Base-by-base conservation (phyloP, 768 basidiomycete genomes). In the Termitomyces bulborhizus region DNA sequence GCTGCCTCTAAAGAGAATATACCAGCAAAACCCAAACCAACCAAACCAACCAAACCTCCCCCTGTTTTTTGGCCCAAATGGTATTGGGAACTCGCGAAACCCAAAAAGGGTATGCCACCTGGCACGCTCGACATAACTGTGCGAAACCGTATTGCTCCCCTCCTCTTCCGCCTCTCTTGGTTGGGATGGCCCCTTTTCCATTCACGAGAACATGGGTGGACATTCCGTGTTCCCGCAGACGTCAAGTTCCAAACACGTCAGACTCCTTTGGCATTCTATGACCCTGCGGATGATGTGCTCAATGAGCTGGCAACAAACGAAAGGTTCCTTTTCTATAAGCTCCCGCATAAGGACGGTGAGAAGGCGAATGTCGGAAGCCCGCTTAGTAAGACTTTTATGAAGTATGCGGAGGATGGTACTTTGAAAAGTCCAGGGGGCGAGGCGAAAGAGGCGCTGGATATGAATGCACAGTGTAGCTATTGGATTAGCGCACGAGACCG, bases 331-430 rank as follows among this genome's bases (percentile, higher is more conserved):
- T 99, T 93, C 71, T 90, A 91, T 77, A 94, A 97, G 69, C 77
- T 99, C 0, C 97, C 97, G 0, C 97, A 99, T 70, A 93, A 94
- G 67, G 93, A 96, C 60, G 96, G 96, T 2, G 94, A 96, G 58
- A 81, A 81, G 53, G 91, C 91, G 18, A 98, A 98, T 65, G 96
- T 99, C n/a, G 96, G 94, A 2, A 93, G 79, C 60, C 94, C 95
- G 4, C 79, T 98, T 4, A 79, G 84, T 39, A 97, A 98, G 71
- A 83, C 83, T 4, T 98, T 98, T 68, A 79, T 97, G 69, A 88
- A 89, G 66, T 90, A 82, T 60, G 88, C 91, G 32, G 86, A 91
- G 68, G 89, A 94, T 58, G 92, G 93, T 13, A 90, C 86, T 6
- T 71, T 98, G 58, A 85, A 84, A 53, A 93, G 92, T 62, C 89